Base-by-base conservation (phyloP, 495 filamentous ascomycete species). In the Penicillium bialowiezense region DNA sequence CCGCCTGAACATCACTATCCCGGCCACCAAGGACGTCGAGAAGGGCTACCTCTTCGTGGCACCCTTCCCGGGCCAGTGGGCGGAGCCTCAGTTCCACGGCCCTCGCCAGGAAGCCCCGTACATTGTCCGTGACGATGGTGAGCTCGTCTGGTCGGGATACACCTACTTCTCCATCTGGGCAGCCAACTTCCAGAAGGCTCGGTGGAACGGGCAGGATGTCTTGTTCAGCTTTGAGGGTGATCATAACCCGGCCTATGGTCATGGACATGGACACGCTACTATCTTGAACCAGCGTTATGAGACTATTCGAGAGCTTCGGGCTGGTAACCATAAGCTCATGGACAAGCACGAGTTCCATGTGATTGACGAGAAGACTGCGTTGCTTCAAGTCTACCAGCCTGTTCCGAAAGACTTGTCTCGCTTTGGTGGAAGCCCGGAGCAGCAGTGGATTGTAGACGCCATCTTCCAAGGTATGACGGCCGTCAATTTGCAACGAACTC, bases 81-180 rank as follows among this genome's bases (percentile, higher is more conserved):
- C 48, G 4, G 53, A 63, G 26, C 56, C 59, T 3, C 59, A 61
- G 31, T 57, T 57, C 26, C 77, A 80, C 38, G 78, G 79, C 1
- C 78, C 79, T 0, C 73, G 72, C 10, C 78, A 80, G 58, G 71
- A 76, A 20, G 76, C 65, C 1, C 77, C 77, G 21, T 82, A 80
- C 51, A 80, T 82, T 51, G 74, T 80, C 52, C 71, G 71, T 6
- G 72, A 76, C 54, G 63, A 77, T 37, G 77, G 78, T 15, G 76
- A 80, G 37, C 63, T 80, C 0, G 63, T 82, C 31, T 82, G 77
- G 78, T 79, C 75, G 18, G 77, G 77, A 7, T 81, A 78, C 48
- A 71, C 68, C 10, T 74, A 76, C 56, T 78, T 75, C 51, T 74
- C 71, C 33, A 76, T 78, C 59, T 82, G 76, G 75, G 58, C 73